Conservation (phyloP, 768 basidiomycete species). For the Cyclocybe cylindracea region DNA sequence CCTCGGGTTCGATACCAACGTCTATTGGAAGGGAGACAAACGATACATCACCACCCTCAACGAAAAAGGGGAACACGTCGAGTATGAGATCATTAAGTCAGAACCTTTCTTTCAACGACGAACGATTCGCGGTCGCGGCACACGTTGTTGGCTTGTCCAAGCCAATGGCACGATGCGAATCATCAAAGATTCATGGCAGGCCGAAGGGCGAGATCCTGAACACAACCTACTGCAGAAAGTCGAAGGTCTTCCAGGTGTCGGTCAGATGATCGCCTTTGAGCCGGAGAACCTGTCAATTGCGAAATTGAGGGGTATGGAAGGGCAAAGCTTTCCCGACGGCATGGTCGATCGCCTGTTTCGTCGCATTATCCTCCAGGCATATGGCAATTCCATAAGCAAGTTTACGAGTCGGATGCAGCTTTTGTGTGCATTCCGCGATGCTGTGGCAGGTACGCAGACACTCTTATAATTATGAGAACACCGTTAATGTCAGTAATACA, state of each 20-base stretch:
- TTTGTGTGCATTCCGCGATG: background rate
- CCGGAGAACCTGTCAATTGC: background rate
- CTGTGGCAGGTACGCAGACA: background rate
- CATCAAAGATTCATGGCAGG: constrained; percentile 13
- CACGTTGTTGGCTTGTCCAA: constrained; percentile 21
- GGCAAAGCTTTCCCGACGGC: background rate
- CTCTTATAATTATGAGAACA: background rate
- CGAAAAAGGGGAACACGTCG: background rate
- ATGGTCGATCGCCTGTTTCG: background rate
- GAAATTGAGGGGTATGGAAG: background rate
- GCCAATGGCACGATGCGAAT: background rate
- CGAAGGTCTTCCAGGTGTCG: background rate
- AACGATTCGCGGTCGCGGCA: constrained; percentile 20
- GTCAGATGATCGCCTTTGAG: constrained; percentile 3
- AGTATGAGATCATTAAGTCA: background rate
- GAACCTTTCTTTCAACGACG: constrained; percentile 6
- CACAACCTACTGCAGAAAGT: background rate
- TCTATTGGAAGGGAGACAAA: constrained; percentile 15
- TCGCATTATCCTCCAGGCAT: constrained; percentile 2
- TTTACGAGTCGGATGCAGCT: constrained; percentile 1
- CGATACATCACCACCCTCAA: constrained; percentile 2
- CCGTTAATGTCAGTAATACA: background rate
- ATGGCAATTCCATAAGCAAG: background rate
- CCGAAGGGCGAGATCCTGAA: background rate
- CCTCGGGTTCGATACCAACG: constrained; percentile 22